phyloP scores from a whole-genome alignment of 2,329 filamentous ascomycete species.

The Ceratocystiopsis sp. region DNA sequence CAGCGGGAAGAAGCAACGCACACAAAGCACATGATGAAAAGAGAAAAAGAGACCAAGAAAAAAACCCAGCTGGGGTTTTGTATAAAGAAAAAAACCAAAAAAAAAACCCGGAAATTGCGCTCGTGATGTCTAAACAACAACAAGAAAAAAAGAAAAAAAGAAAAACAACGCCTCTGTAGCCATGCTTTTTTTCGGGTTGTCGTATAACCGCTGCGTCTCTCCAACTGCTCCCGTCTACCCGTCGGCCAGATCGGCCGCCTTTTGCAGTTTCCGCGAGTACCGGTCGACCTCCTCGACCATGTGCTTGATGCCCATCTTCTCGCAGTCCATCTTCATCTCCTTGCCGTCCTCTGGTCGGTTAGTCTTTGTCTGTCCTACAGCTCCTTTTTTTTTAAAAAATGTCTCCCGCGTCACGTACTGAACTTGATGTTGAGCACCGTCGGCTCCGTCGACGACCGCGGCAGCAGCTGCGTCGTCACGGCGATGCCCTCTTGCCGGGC shows the following conservation, averaged over 20 bases:
- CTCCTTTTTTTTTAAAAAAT: too few species aligned
- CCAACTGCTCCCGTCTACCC: constrained; percentile 8
- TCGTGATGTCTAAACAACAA: too few species aligned
- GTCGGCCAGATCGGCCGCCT: constrained; percentile 61
- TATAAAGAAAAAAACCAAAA: neutral
- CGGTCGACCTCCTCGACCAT: constrained; percentile 79
- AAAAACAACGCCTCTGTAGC: neutral
- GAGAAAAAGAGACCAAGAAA: too few species aligned
- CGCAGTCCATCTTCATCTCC: constrained; percentile 66
- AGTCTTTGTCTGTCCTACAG: neutral
- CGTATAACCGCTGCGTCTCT: too few species aligned
- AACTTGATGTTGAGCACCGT: constrained; percentile 67
- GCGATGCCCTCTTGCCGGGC: constrained; percentile 58
- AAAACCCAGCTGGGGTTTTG: too few species aligned
- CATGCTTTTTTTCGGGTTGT: neutral
- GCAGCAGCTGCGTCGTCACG: constrained; percentile 61
- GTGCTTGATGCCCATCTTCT: constrained; percentile 68
- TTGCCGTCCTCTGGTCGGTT: constrained; percentile 65
- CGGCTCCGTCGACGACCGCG: constrained; percentile 49
- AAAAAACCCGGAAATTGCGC: neutral
- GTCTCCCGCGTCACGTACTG: constrained; percentile 40
- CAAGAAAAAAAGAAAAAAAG: constrained; percentile 1
- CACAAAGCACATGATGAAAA: too few species aligned
- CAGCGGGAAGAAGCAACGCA: too few species aligned
- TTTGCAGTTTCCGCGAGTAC: constrained; percentile 66